phyloP scores from a whole-genome alignment of 495 filamentous ascomycete species.

The Talaromyces adpressus region DNA sequence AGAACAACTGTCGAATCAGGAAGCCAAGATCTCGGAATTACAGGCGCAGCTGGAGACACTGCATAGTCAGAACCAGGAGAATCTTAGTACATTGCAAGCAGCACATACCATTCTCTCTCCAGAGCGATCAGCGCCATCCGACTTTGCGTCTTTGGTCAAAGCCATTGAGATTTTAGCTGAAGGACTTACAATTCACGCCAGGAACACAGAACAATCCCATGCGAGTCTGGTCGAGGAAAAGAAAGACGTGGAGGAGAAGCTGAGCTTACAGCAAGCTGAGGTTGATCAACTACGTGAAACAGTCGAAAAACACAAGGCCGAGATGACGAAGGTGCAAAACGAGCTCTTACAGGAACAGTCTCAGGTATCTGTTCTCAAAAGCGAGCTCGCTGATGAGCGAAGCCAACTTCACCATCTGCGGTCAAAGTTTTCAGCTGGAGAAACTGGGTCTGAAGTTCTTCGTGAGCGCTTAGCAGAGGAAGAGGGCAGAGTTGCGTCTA shows the following conservation, averaged over 20 bases:
- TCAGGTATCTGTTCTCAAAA: slow-evolving; percentile 47
- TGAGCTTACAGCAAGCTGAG: slow-evolving; percentile 32
- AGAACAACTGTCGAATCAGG: slow-evolving; percentile 42
- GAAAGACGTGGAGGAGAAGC: slow-evolving; percentile 43
- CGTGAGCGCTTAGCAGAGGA: slow-evolving; percentile 63
- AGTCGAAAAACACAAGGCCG: slow-evolving; percentile 33
- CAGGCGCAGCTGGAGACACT: slow-evolving; percentile 36
- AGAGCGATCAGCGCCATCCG: slow-evolving; percentile 45
- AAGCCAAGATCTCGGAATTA: slow-evolving; percentile 40
- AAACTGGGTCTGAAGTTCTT: slow-evolving; percentile 71
- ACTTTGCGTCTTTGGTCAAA: slow-evolving; percentile 52
- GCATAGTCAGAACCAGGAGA: slow-evolving; percentile 44
- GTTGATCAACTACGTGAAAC: slow-evolving; percentile 36
- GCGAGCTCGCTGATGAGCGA: slow-evolving; percentile 61
- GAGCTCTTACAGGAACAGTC: slow-evolving; percentile 49
- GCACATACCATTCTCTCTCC: slow-evolving; percentile 56
- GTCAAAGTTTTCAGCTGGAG: slow-evolving; percentile 64
- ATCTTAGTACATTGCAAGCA: slow-evolving; percentile 49
- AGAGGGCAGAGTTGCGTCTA: slow-evolving; percentile 51
- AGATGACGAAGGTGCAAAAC: slow-evolving; percentile 30
- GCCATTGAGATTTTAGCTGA: slow-evolving; percentile 55
- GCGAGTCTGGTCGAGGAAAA: slow-evolving; percentile 30
- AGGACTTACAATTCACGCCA: slow-evolving; percentile 44
- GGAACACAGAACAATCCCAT: slow-evolving; percentile 32
- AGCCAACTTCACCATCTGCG: slow-evolving; percentile 58